These are phyloP conservation scores for Trichoderma endophyticum DNA, from an alignment of 2,329 filamentous ascomycete species.

Conservation along the genomic window DNA sequence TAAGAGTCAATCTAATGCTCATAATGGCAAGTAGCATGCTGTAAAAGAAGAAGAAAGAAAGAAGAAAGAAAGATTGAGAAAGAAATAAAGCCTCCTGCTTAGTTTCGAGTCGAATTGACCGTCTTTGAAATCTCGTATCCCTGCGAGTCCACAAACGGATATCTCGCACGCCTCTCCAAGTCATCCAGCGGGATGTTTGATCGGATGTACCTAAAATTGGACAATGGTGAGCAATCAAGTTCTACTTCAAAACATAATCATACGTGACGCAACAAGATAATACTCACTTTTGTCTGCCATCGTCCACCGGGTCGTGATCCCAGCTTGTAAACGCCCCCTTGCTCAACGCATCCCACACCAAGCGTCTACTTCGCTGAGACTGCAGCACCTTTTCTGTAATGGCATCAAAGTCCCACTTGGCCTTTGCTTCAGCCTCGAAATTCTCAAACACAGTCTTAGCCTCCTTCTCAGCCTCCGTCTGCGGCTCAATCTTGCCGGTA, in stretches of 20 bases:
- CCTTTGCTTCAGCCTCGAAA: constrained; percentile 70
- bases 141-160: constrained; percentile 59
- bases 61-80: background rate
- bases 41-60: background rate
- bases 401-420: constrained; percentile 75
- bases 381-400: constrained; percentile 72
- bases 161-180: constrained; percentile 72
- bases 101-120: constrained; percentile 35
- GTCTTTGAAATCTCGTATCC: constrained; percentile 47
- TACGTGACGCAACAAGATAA: too few species aligned
- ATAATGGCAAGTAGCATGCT: background rate
- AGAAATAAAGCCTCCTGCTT: background rate
- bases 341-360: constrained; percentile 78
- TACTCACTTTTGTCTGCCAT: constrained; percentile 62
- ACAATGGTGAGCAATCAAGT: constrained; percentile 26
- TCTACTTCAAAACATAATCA: background rate
- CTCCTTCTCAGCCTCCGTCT: constrained; percentile 45
- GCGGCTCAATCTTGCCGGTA: constrained; percentile 32
- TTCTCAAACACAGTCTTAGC: constrained; percentile 53
- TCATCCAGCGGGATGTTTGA: constrained; percentile 78
- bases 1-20: background rate
- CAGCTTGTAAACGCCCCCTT: constrained; percentile 74
- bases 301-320: constrained; percentile 77
- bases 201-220: constrained; percentile 68
- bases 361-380: constrained; percentile 73